Evolutionary conservation across 2,329 filamentous ascomycete genomes (phyloP), one percentile per base, ranked within the genome.

Genomic region (Ophiognomonia clavigignenti-juglandacearum): DNA sequence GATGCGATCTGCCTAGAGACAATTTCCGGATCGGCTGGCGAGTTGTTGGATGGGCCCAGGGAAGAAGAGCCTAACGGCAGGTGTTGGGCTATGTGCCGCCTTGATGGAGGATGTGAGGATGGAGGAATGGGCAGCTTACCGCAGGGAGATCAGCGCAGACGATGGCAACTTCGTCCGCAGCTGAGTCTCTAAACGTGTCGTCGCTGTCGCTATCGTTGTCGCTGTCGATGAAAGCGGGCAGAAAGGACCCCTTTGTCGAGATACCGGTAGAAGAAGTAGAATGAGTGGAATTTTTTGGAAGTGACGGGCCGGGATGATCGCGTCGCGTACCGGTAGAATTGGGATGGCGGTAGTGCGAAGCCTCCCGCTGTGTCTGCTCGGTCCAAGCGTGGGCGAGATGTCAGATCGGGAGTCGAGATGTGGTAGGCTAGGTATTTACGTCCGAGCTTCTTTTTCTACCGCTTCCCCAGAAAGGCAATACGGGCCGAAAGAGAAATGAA

Each of bases 61-160:
- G n/a, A n/a, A n/a, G 18, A 9, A 16, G 18, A n/a, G 18, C 32
- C 34, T n/a, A n/a, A n/a, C n/a, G n/a, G n/a, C n/a, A n/a, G n/a
- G n/a, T n/a, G n/a, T n/a, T n/a, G n/a, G n/a, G n/a, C n/a, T n/a
- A n/a, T n/a, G n/a, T n/a, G n/a, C n/a, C 39, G 42, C 22, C 23
- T 24, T 18, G n/a, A 41, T 35, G 37, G 9, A 32, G 42, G 46
- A 35, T n/a, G n/a, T n/a, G n/a, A 31, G 31, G 31, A 18, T 37
- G 39, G 22, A 32, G 39, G 22, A 42, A 39, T 43, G 50, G 44
- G 40, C 49, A 50, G 56, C 72, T 74, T 62, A 77, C 74, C 72
- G 68, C 63, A 51, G 61, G 59, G 74, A 78, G 77, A 80, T 74
- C 77, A 81, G 77, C 67, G 73, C 78, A 82, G 78, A 82, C 78